Evolutionary conservation across 2,329 filamentous ascomycete species (phyloP), one percentile per base, ranked within the genome.

Genomic region (Sclerotinia minor): DNA sequence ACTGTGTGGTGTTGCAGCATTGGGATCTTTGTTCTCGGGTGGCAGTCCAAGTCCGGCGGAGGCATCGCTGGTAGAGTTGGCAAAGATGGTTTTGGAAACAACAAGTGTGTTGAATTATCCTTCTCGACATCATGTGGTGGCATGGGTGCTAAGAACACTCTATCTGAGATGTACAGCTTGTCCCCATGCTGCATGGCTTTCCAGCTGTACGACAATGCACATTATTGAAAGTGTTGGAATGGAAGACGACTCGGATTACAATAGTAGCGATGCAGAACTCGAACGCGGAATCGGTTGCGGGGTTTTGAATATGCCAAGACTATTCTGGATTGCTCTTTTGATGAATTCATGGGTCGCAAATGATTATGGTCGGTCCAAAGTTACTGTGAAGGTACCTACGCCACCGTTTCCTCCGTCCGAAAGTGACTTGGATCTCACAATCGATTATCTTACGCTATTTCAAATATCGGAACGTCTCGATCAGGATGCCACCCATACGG

Each of bases 21-120:
- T 79, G 13, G 77, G 76, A 19, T 79, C 76, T n/a, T 71, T 77
- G 15, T 79, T 79, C 58, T 75, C 72, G 1, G 64, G 73, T 15
- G 67, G 66, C 8, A 64, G 71, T 55, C 72, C 72, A 21, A 64
- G 45, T 29, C 55, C 65, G 6, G 59, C 67, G 1, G 78, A 79
- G 68, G 71, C 69, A 45, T 70, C 75, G 57, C 70, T 76, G 8
- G 68, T 72, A 15, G 69, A 71, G 35, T 69, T 74, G 24, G 75
- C 69, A 9, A 71, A 72, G 55, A 45, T 67, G 9, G 60, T 73
- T 15, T 69, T 76, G 13, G 75, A 76, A 52, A 66, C 32, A 5
- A 66, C 64, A 24, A 66, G 64, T 52, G 64, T 66, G 32, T 17
- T 66, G 32, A 66, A 66, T 44, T 66, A 66, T 44, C 64, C 64